Evolutionary conservation across 148 eudicot species (phyloP).

Genomic region (Vaccinium darrowii): DNA sequence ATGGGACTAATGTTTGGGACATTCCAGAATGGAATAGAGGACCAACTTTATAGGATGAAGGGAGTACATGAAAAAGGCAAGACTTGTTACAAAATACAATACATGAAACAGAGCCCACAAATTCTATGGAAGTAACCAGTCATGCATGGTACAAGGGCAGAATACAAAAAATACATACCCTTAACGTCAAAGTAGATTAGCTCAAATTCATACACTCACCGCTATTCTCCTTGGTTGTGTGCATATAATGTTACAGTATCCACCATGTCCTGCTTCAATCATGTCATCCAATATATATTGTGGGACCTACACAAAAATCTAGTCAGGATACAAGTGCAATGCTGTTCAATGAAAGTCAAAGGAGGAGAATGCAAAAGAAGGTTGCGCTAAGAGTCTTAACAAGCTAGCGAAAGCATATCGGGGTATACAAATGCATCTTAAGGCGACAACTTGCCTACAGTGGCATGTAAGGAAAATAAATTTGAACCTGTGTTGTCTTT

Average conservation of each 20-base stretch:
- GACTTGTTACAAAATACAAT: neutral
- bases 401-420: neutral
- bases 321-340: slow-evolving; percentile 16
- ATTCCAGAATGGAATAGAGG: too few relatives aligned
- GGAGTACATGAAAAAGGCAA: slow-evolving; percentile 10
- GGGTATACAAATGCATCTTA: neutral
- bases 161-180: neutral
- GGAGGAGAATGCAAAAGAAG: slow-evolving; percentile 10
- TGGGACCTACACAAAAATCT: slow-evolving; percentile 69
- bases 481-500: slow-evolving; percentile 91
- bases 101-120: neutral
- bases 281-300: slow-evolving; percentile 92
- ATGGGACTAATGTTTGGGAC: too few relatives aligned
- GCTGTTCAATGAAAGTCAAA: neutral
- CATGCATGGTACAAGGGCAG: neutral
- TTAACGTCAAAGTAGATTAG: neutral
- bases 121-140: slow-evolving; percentile 2
- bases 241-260: slow-evolving; percentile 79
- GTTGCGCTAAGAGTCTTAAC: slow-evolving; percentile 1
- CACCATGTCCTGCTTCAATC: slow-evolving; percentile 87
- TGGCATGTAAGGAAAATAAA: slow-evolving; percentile 3
- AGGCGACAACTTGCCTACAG: neutral
- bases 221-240: slow-evolving; percentile 98
- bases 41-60: too few relatives aligned
- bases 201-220: slow-evolving; percentile 40